Evolutionary conservation across 1,284 basidiomycete species (phyloP).

Genomic region (Ganoderma lucidum): DNA sequence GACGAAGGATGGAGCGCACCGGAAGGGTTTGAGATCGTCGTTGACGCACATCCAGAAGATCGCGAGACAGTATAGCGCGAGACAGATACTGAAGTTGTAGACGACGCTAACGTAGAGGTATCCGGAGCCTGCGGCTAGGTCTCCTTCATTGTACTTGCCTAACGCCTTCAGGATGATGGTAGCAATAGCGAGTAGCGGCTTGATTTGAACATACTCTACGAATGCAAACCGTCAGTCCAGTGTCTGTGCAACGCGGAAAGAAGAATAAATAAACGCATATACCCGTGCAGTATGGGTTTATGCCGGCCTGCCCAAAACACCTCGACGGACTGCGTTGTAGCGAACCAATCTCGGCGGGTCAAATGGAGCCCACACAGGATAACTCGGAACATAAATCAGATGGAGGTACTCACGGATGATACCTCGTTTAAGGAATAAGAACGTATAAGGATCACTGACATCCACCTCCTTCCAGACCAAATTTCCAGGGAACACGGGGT

Average conservation of each 20-base stretch:
- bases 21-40: constrained; percentile 87
- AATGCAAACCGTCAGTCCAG: constrained; percentile 11
- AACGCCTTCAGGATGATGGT: constrained; percentile 89
- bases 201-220: constrained; percentile 96
- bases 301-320: too few species aligned
- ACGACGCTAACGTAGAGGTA: constrained; percentile 93
- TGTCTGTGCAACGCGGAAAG: neutral
- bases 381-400: neutral
- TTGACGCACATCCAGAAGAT: constrained; percentile 95
- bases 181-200: constrained; percentile 87
- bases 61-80: constrained; percentile 87
- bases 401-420: constrained; percentile 81
- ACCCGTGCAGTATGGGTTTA: too few species aligned
- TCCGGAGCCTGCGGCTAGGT: constrained; percentile 84
- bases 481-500: constrained; percentile 86
- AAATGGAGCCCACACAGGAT: neutral
- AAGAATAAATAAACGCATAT: neutral
- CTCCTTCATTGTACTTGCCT: constrained; percentile 92
- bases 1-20: constrained; percentile 54
- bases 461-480: constrained; percentile 85
- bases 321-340: neutral
- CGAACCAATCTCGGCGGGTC: neutral
- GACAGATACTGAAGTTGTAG: constrained; percentile 78
- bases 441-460: constrained; percentile 92
- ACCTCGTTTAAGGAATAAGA: constrained; percentile 93